phyloP scores from a whole-genome alignment of 192 early-diverging fungal species.

The Podila minutissima region DNA sequence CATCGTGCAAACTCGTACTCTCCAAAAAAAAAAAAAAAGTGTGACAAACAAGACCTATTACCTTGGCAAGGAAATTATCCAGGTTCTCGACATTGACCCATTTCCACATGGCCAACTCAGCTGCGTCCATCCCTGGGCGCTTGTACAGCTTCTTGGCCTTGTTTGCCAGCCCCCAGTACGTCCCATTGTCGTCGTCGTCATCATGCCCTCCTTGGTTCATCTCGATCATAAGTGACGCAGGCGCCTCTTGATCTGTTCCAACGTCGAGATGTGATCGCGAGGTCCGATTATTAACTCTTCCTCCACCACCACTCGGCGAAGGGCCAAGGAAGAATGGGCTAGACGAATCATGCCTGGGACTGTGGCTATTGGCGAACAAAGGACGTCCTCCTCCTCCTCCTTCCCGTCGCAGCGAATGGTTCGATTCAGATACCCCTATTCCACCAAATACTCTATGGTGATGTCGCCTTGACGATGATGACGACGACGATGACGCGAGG shows the following conservation, averaged over 20 bases:
- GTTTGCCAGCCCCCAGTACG: slow-evolving; percentile 32
- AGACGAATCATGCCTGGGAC: neutral
- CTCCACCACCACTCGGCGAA: neutral
- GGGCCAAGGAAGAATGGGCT: neutral
- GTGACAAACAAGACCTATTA: neutral
- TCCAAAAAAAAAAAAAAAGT: neutral
- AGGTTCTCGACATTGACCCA: slow-evolving; percentile 89
- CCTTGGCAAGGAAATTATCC: slow-evolving; percentile 80
- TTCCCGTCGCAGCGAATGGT: neutral
- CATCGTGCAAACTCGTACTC: no score
- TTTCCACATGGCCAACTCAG: slow-evolving; percentile 76
- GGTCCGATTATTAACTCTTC: neutral
- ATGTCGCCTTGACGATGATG: neutral
- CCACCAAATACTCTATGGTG: neutral
- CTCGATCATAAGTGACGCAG: slow-evolving; percentile 72
- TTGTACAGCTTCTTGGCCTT: slow-evolving; percentile 36
- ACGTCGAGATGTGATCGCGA: slow-evolving; percentile 17
- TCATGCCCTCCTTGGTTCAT: slow-evolving; percentile 50
- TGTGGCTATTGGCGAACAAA: neutral
- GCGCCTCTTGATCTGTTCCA: slow-evolving; percentile 64
- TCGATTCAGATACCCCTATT: neutral
- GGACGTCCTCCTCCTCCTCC: no score
- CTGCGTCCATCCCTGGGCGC: slow-evolving; percentile 53
- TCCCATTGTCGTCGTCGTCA: slow-evolving; percentile 15
- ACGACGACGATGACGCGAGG: neutral